Base-by-base conservation (phyloP, 2,329 filamentous ascomycete species). In the Talaromyces rugulosus region DNA sequence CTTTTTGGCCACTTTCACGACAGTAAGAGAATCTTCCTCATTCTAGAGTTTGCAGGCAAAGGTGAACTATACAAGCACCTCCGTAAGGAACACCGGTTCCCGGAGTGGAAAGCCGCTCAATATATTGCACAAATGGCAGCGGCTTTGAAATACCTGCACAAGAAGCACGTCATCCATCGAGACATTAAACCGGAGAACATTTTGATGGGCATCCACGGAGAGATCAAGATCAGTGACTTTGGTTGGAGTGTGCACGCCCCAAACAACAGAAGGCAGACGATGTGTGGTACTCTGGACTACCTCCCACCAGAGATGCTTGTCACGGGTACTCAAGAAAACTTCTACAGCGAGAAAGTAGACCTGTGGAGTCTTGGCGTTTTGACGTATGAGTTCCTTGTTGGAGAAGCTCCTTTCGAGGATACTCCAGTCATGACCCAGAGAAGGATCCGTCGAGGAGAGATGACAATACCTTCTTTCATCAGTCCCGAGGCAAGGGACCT, bases 111-210 rank as follows among this genome's bases (percentile, higher is more conserved):
- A 75, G 90, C 91, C 8, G 90, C 91, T 30, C 89, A 92, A 78
- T 96, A 94, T 75, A 87, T 95, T 65, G 91, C 91, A 2, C 91
- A 96, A 77, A 95, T 95, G 91, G 90, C 90, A n/a, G 89, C 89
- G 52, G 92, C 92, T 0, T 80, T 96, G 69, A 88, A 89, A 68
- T 98, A 97, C 73, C 84, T 97, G 53, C 93, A 97, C 81, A 92
- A 92, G 75, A 98, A 98, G 81, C 92, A 97, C 75, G 91, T 98
- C 68, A 98, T 98, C 80, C 94, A 98, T 78, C 86, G 93, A 63
- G 93, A 98, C 71, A 98, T 98, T 80, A 98, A 98, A 81, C 93
- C 93, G 2, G 93, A 98, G 78, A 98, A 98, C 72, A 98, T 98
- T 66, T 84, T 98, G 27, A 89, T 98, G 33, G 94, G 94, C 14